Evolutionary conservation across 1,139 yeast genomes (phyloP).

Genomic region (Pichia terricola): DNA sequence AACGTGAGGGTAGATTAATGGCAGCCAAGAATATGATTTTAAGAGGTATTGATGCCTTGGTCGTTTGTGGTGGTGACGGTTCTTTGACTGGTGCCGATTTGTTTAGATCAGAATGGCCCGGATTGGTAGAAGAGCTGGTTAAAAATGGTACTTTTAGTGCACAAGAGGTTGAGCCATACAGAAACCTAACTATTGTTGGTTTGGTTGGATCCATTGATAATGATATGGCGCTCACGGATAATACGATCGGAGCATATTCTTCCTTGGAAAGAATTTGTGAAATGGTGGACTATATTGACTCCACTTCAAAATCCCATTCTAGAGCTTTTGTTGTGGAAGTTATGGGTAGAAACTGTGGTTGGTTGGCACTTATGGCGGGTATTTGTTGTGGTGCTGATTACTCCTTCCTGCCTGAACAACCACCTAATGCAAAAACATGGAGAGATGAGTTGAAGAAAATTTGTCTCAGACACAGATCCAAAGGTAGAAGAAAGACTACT

Average conservation of each 20-base stretch:
- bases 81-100: constrained; percentile 95
- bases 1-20: constrained; percentile 69
- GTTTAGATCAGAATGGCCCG: constrained; percentile 92
- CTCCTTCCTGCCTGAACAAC: constrained; percentile 87
- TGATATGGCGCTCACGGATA: constrained; percentile 94
- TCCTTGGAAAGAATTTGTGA: constrained; percentile 89
- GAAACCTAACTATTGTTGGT: constrained; percentile 82
- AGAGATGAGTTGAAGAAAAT: constrained; percentile 63
- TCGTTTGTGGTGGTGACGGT: constrained; percentile 99
- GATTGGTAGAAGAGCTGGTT: constrained; percentile 62
- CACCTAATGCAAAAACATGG: constrained; percentile 64
- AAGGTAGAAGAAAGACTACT: constrained; percentile 89
- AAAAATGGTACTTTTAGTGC: constrained; percentile 42
- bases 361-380: constrained; percentile 97
- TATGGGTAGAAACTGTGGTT: constrained; percentile 99
- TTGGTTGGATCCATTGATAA: constrained; percentile 95
- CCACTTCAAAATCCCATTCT: constrained; percentile 94
- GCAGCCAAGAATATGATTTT: constrained; percentile 80
- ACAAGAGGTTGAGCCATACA: constrained; percentile 50
- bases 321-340: constrained; percentile 97
- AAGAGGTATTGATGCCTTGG: constrained; percentile 88
- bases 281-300: constrained; percentile 90
- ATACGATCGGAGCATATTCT: constrained; percentile 93
- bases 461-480: constrained; percentile 64
- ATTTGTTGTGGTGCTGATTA: constrained; percentile 93